Conservation (phyloP, 306 rosid genomes). For the Cucurbita pepo region DNA sequence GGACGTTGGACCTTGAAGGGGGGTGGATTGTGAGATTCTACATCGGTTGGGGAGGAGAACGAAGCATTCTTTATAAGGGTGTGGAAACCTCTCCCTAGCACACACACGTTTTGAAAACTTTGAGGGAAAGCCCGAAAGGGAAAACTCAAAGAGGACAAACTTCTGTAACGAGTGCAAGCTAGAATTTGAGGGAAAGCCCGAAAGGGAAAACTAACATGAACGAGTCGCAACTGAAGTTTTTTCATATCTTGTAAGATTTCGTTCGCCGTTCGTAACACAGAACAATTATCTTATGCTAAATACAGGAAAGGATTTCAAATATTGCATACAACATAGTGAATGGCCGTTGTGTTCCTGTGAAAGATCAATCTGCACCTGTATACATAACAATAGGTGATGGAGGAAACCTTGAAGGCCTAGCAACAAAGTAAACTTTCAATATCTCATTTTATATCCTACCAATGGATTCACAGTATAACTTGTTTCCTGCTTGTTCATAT, state of each 20-base stretch:
- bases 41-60: too few relatives aligned
- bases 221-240: background rate
- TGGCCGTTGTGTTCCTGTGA: conserved; percentile 51
- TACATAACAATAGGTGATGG: conserved; percentile 90
- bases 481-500: background rate
- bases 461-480: background rate
- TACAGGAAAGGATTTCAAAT: conserved; percentile 74
- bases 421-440: conserved; percentile 43
- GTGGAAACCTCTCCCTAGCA: too few relatives aligned
- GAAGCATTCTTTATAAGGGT: too few relatives aligned
- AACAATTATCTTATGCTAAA: background rate
- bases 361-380: conserved; percentile 69
- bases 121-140: too few relatives aligned
- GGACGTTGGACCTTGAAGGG: too few relatives aligned
- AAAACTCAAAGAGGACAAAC: too few relatives aligned
- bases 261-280: background rate
- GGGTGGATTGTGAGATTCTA: too few relatives aligned
- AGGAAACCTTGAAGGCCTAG: conserved; percentile 82
- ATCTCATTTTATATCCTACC: background rate
- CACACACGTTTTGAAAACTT: too few relatives aligned
- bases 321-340: conserved; percentile 49
- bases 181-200: too few relatives aligned
- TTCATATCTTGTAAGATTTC: background rate
- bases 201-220: background rate
- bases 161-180: background rate